These are phyloP conservation scores for Candida arabinofermentans DNA, from an alignment of 805 yeast genomes.

Conservation along the genomic window DNA sequence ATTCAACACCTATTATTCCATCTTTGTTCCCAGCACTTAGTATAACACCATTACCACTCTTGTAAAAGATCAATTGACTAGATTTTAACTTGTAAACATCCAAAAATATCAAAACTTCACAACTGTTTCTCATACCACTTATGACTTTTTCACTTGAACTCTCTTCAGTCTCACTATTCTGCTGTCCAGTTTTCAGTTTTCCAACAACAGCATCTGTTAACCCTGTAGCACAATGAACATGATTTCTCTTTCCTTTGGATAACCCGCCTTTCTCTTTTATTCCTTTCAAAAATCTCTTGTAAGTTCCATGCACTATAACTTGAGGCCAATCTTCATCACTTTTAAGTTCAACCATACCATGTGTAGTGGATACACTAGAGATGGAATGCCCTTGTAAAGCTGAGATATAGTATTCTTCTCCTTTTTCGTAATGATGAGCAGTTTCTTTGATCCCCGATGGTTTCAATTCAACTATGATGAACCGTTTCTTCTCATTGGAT, in stretches of 20 bases:
- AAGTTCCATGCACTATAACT: slow-evolving; percentile 79
- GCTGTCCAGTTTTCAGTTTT: no score
- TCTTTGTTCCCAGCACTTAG: slow-evolving; percentile 55
- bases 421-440: slow-evolving; percentile 1
- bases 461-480: slow-evolving; percentile 36
- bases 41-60: slow-evolving; percentile 72
- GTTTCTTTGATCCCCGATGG: background rate
- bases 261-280: slow-evolving; percentile 58
- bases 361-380: slow-evolving; percentile 33
- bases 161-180: background rate
- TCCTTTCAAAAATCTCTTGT: slow-evolving; percentile 37
- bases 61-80: slow-evolving; percentile 47
- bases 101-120: slow-evolving; percentile 58
- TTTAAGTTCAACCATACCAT: slow-evolving; percentile 27
- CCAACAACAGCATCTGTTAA: slow-evolving; percentile 30
- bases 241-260: slow-evolving; percentile 69
- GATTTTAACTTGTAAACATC: slow-evolving; percentile 47
- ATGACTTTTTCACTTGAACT: slow-evolving; percentile 33
- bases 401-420: slow-evolving; percentile 44
- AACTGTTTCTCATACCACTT: slow-evolving; percentile 68
- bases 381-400: slow-evolving; percentile 95
- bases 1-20: slow-evolving; percentile 47
- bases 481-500: slow-evolving; percentile 68
- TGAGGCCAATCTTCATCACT: slow-evolving; percentile 40
- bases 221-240: slow-evolving; percentile 78